Conservation (phyloP, 148 eudicot species). For the Fallopia convolvulus region DNA sequence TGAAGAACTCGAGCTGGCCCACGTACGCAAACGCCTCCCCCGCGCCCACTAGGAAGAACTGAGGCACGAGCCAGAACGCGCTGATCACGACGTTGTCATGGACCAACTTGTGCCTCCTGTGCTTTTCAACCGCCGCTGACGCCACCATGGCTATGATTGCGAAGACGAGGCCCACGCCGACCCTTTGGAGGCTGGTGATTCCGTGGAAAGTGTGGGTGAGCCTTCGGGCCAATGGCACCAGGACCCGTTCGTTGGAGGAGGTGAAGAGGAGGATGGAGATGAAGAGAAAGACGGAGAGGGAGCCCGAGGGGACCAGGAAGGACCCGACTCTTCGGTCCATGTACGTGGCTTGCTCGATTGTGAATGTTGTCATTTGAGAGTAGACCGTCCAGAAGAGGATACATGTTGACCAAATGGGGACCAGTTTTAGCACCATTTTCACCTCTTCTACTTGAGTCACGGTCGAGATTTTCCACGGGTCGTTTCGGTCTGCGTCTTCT, state of each 20-base stretch:
- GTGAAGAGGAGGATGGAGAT: conserved; percentile 75
- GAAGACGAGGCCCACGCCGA: conserved; percentile 66
- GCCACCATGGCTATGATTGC: conserved; percentile 63
- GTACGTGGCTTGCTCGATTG: conserved; percentile 90
- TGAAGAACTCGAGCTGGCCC: conserved; percentile 95
- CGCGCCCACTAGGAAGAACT: conserved; percentile 87
- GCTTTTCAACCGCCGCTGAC: conserved; percentile 63
- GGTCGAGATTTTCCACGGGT: conserved; percentile 65
- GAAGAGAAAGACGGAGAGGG: conserved; percentile 79
- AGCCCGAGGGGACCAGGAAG: conserved; percentile 72
- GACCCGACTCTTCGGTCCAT: conserved; percentile 70
- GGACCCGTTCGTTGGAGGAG: conserved; percentile 63
- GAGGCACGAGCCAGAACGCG: conserved; percentile 95
- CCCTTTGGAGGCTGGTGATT: conserved; percentile 69
- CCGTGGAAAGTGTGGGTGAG: conserved; percentile 61
- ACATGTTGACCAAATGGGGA: conserved; percentile 92
- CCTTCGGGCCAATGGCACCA: conserved; percentile 65
- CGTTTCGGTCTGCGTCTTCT: conserved; percentile 31
- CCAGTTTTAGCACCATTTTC: conserved; percentile 76
- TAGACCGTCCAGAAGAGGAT: conserved; percentile 96
- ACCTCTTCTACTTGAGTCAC: conserved; percentile 94
- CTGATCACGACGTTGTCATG: conserved; percentile 24
- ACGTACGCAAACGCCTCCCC: conserved; percentile 97
- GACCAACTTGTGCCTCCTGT: conserved; percentile 31
- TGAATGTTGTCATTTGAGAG: conserved; percentile 99